Percentiles rank a stretch among this genome's conserved stretches.
phyloP scores from a whole-genome alignment of 2,329 filamentous ascomycete genomes.

The Byssoonygena ceratinophila region DNA sequence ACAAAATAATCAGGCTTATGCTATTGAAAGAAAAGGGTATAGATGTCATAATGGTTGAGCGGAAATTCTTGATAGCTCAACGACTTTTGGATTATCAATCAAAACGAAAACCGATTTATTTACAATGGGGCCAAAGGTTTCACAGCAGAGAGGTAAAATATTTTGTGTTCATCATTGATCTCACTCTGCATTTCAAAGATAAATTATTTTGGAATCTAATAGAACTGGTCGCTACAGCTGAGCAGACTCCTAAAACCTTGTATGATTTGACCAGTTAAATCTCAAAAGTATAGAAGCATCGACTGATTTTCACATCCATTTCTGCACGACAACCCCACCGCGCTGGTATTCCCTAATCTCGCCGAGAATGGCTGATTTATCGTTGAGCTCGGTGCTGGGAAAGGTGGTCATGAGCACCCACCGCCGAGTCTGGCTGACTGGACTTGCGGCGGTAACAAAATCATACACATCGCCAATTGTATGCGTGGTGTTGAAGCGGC shows the following conservation, averaged over 20 bases:
- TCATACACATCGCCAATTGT: constrained; percentile 55
- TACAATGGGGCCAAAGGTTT: background rate
- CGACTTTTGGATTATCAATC: constrained; percentile 13
- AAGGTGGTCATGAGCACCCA: constrained; percentile 58
- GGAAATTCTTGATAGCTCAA: background rate
- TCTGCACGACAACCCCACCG: constrained; percentile 43
- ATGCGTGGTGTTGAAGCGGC: constrained; percentile 55
- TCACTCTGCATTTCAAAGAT: background rate
- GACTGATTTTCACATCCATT: constrained; percentile 27
- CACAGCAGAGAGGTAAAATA: background rate
- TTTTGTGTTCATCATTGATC: background rate
- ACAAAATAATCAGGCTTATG: background rate
- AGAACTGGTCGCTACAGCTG: no score
- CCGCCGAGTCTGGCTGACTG: constrained; percentile 39
- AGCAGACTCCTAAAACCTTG: background rate
- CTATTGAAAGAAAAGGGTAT: background rate
- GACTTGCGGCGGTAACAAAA: constrained; percentile 47
- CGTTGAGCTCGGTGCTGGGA: constrained; percentile 51
- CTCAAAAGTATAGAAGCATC: background rate
- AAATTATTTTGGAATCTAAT: background rate
- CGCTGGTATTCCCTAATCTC: constrained; percentile 43
- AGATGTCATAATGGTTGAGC: background rate
- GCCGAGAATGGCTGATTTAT: constrained; percentile 40
- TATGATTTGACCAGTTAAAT: background rate
- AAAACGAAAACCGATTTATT: background rate